Evolutionary conservation across 176 grass and related monocot species (phyloP).

Genomic region (Phoenix dactylifera): DNA sequence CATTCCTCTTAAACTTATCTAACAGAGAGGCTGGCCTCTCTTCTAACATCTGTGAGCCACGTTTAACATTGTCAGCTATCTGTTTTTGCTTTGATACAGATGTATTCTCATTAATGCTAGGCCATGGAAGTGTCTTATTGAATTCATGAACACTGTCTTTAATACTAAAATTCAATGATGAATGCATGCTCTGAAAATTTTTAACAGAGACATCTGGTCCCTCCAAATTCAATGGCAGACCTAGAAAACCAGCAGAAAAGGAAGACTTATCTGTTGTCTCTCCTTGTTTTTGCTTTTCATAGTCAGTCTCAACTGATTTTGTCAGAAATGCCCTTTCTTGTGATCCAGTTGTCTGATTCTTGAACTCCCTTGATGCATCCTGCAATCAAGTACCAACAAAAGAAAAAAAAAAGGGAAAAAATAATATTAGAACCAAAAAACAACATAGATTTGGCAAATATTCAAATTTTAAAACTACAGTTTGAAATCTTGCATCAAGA

Average conservation of each 20-base stretch:
- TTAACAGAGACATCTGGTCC: neutral
- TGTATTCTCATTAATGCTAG: neutral
- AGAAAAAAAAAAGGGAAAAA: too few species aligned
- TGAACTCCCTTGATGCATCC: neutral
- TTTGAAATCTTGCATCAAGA: too few species aligned
- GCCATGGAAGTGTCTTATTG: neutral
- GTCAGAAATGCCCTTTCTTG: constrained; percentile 13
- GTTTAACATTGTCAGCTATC: neutral
- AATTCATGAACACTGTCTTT: neutral
- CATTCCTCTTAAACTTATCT: neutral
- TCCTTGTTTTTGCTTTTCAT: constrained; percentile 31
- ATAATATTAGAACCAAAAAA: too few species aligned
- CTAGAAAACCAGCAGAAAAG: constrained; percentile 23
- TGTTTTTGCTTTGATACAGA: constrained; percentile 2
- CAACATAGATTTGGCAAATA: too few species aligned
- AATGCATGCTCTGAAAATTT: neutral
- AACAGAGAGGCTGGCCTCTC: constrained; percentile 2
- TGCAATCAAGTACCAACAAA: constrained; percentile 4
- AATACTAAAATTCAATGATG: neutral
- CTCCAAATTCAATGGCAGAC: neutral
- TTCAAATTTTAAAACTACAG: too few species aligned
- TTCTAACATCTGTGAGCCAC: neutral
- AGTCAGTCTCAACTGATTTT: constrained; percentile 22
- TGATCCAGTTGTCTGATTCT: neutral
- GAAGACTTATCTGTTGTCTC: constrained; percentile 22